Base-by-base conservation (phyloP, 805 yeast genomes). In the Lachancea waltii region DNA sequence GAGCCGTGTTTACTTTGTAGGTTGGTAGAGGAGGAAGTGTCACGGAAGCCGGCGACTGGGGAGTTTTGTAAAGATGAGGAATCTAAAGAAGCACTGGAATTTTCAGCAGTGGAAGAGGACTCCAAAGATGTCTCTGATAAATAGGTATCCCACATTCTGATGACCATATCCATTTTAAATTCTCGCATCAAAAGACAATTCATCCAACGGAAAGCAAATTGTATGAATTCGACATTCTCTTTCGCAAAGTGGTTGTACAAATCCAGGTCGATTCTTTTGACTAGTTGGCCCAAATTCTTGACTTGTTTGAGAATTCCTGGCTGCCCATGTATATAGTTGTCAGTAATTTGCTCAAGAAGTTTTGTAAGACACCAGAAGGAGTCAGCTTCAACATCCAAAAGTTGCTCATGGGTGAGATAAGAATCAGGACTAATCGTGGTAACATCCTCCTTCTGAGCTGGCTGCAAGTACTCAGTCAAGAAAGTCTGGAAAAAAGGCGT, bases 121-220 rank as follows among this genome's bases (percentile, higher is more conserved):
- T 59, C 64, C 3, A 82, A 79, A 1, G 65, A 60, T 15, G 75
- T 73, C 54, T 84, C 87, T 35, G 85, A 73, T 3, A 84, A 60
- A 58, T 92, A 92, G 0, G 98, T 89, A 56, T 92, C 98, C 97
- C 98, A 92, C 95, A 92, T 90, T 40, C 98, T 70, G 16, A 89
- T 79, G 4, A 89, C 83, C 43, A 85, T 74, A 21, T 68, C 67
- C 53, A 92, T 77, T 29, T 81, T 77, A 31, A 92, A 70, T 53
- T 92, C 98, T 48, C 98, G 75, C 98, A 92, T 92, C 35, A 92
- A 66, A 53, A 92, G 67, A 65, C 98, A 92, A 63, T 92, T 92
- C 97, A 92, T 92, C 98, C 98, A 92, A 49, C 98, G 71, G 65
- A 92, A 92, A 15, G 96, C 77, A 61, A 92, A 92, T 62, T 92